Base-by-base conservation (phyloP, 768 basidiomycete species). In the Tylopilus cervinicoccineus region DNA sequence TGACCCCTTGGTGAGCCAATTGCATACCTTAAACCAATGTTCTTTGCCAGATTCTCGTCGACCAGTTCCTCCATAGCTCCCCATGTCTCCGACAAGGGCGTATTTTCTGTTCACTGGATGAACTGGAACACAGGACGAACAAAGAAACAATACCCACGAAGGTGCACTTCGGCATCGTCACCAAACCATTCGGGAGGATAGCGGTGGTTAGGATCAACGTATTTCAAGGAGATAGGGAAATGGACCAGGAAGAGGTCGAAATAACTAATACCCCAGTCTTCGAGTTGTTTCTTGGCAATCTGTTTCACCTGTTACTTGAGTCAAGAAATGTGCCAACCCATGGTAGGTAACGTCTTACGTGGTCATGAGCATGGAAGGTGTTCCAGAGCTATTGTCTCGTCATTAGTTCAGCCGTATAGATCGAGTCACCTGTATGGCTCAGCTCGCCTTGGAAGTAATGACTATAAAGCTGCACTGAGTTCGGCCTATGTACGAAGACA, bases 171-270 rank as follows among this genome's bases (percentile, higher is more conserved):
- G 50, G 78, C 78, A 60, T 89, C 82, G 44, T 87, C 83, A 27
- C 78, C 84, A 43, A 67, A 80, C 92, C 92, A 93, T 61, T 84
- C 88, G 9, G 89, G 83, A 36, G 92, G 90, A 67, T 88, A 93
- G 52, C 81, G 78, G 59, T 81, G 79, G 19, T 64, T 61, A 37
- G 86, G 86, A 62, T 90, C 86, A 43, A 93, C 86, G 58, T 92
- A 91, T 65, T 81, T 63, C 54, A 95, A 73, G 24, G 91, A 71
- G 54, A 93, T 74, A 19, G 92, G 92, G 77, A 93, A 93, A 67
- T 94, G 93, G 43, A 93, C 72, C 34, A 88, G 71, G 75, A 80
- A 89, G 39, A 90, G 70, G 58, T 90, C 87, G 62, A 89, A 89
- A 66, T 88, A 90, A 22, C 87, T 86, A 37, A 94, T 72, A 23